Evolutionary conservation across 2,329 filamentous ascomycete genomes (phyloP).

Genomic region (Alternaria arbusti): DNA sequence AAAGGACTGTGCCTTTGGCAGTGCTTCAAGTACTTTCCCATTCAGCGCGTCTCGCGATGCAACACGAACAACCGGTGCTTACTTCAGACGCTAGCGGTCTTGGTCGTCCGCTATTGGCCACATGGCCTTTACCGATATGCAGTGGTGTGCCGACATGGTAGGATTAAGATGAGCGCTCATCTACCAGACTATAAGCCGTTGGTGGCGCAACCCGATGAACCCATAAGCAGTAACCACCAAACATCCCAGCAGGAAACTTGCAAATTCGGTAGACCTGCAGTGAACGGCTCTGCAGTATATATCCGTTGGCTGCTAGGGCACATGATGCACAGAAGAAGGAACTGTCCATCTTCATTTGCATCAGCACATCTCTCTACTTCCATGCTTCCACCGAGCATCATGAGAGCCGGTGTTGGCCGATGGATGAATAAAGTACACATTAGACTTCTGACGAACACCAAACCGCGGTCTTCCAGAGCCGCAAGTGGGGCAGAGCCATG

Average conservation of each 20-base stretch:
- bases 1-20: neutral
- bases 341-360: neutral
- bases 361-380: neutral
- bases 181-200: neutral
- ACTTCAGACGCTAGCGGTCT: conserved; percentile 1
- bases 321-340: neutral
- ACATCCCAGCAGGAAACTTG: neutral
- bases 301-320: neutral
- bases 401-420: neutral
- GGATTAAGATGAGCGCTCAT: neutral
- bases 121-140: neutral
- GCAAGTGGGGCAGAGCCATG: conserved; percentile 5
- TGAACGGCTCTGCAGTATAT: neutral
- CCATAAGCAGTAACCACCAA: neutral
- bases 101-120: neutral
- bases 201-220: neutral
- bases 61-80: neutral
- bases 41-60: neutral
- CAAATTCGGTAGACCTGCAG: neutral
- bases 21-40: too few relatives aligned
- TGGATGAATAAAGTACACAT: neutral
- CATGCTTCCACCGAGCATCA: neutral
- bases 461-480: neutral
- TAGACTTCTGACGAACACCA: neutral
- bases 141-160: neutral